phyloP scores from a whole-genome alignment of 805 yeast species.

The Wickerhamiella bombiphila region DNA sequence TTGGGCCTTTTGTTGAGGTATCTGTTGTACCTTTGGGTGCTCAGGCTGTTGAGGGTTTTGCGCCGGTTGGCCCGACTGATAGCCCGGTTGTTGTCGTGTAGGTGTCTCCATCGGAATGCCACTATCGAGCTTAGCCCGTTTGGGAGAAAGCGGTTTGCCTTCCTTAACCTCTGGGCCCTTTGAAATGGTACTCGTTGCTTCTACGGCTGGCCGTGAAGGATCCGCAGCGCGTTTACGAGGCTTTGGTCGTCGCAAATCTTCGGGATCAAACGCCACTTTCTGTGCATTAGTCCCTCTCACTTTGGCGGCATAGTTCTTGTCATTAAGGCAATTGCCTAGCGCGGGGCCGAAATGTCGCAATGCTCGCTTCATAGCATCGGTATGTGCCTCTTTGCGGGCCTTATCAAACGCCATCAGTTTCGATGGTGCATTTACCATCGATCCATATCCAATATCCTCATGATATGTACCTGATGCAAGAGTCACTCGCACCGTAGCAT shows the following conservation, averaged over 20 bases:
- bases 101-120: background rate
- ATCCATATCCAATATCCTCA: constrained; percentile 58
- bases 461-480: constrained; percentile 61
- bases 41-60: too few species aligned
- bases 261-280: constrained; percentile 11
- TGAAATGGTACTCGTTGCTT: too few species aligned
- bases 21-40: too few species aligned
- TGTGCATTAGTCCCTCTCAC: constrained; percentile 29
- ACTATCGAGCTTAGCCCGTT: background rate
- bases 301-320: constrained; percentile 26
- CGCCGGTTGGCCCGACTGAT: too few species aligned
- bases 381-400: constrained; percentile 65
- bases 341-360: constrained; percentile 69
- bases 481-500: constrained; percentile 41
- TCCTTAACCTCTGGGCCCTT: too few species aligned
- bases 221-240: background rate
- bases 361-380: constrained; percentile 68
- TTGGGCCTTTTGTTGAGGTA: too few species aligned
- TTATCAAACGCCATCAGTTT: constrained; percentile 51
- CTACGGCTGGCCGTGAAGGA: background rate
- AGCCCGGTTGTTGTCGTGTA: too few species aligned
- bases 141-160: too few species aligned
- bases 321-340: constrained; percentile 37
- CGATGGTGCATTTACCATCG: constrained; percentile 32
- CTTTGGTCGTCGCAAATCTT: constrained; percentile 16